phyloP scores from a whole-genome alignment of 2,329 filamentous ascomycete species.

The Pyrenochaeta sp. region DNA sequence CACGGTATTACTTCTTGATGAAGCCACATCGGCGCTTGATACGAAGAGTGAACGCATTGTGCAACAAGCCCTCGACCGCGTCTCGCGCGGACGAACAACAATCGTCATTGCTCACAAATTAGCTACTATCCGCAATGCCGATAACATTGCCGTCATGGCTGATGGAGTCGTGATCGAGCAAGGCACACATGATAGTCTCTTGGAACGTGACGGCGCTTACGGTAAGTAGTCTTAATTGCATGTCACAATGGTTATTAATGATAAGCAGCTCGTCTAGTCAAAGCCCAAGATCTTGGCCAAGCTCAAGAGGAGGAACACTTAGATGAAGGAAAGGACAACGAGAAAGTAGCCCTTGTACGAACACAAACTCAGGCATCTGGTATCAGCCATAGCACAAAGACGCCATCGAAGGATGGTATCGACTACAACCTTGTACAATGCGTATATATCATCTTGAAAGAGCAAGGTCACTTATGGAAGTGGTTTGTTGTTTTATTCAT shows the following conservation, averaged over 20 bases:
- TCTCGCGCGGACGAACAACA: conserved; percentile 84
- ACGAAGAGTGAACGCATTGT: conserved; percentile 95
- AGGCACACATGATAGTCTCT: conserved; percentile 81
- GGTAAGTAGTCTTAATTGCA: conserved; percentile 38
- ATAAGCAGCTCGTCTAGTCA: conserved; percentile 64
- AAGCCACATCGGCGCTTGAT: conserved; percentile 84
- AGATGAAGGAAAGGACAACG: conserved; percentile 22
- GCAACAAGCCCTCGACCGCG: conserved; percentile 87
- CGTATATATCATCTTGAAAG: conserved; percentile 36
- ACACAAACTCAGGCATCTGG: conserved; percentile 39
- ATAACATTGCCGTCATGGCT: conserved; percentile 94
- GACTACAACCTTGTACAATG: conserved; percentile 39
- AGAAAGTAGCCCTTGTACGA: conserved; percentile 29
- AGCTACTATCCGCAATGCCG: conserved; percentile 89
- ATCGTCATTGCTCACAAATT: conserved; percentile 96
- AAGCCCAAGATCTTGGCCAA: conserved; percentile 56
- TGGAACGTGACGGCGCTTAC: conserved; percentile 78
- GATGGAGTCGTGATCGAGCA: conserved; percentile 85
- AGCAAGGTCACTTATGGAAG: conserved; percentile 49
- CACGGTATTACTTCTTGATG: conserved; percentile 87
- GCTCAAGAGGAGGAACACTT: conserved; percentile 22
- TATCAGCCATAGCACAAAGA: conserved; percentile 27
- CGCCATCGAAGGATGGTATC: conserved; percentile 27
- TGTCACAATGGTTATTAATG: background rate
- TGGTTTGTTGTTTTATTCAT: conserved; percentile 34